Conservation (phyloP, 2,329 filamentous ascomycete genomes). For the Xylariales sp. region DNA sequence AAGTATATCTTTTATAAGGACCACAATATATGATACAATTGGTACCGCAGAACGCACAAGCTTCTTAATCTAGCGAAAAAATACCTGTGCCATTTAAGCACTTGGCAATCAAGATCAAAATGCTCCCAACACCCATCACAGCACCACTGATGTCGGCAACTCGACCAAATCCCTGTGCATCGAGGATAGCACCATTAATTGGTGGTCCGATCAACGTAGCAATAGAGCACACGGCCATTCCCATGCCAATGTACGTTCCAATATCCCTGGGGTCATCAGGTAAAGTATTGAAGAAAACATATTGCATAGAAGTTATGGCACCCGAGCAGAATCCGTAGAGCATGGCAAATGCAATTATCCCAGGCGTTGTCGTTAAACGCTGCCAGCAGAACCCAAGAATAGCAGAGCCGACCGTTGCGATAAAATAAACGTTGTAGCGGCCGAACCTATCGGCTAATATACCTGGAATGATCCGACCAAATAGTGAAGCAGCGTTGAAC, state of each 20-base stretch:
- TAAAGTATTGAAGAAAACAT: constrained; percentile 36
- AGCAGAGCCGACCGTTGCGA: constrained; percentile 19
- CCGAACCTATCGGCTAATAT: constrained; percentile 55
- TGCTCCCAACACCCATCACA: too few relatives aligned
- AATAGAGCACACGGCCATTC: constrained; percentile 36
- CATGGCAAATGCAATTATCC: constrained; percentile 31
- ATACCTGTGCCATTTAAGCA: too few relatives aligned
- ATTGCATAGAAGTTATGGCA: constrained; percentile 39
- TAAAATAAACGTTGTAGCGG: constrained; percentile 42
- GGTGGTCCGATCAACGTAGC: constrained; percentile 44
- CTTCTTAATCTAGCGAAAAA: too few relatives aligned
- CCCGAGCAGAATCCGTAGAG: constrained; percentile 36
- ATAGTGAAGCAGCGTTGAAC: constrained; percentile 58
- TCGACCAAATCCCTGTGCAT: too few relatives aligned
- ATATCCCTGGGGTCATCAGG: constrained; percentile 44
- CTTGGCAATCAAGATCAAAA: too few relatives aligned
- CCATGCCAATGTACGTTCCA: constrained; percentile 53
- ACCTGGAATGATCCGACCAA: constrained; percentile 56
- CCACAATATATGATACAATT: too few relatives aligned
- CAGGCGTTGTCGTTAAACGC: constrained; percentile 20
- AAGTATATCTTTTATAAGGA: too few relatives aligned
- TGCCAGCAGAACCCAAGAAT: constrained; percentile 35
- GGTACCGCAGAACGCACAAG: too few relatives aligned
- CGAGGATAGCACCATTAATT: constrained; percentile 37
- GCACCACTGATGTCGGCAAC: too few relatives aligned